Conservation (phyloP, 1,284 basidiomycete species). For the Fomitopsis betulina region DNA sequence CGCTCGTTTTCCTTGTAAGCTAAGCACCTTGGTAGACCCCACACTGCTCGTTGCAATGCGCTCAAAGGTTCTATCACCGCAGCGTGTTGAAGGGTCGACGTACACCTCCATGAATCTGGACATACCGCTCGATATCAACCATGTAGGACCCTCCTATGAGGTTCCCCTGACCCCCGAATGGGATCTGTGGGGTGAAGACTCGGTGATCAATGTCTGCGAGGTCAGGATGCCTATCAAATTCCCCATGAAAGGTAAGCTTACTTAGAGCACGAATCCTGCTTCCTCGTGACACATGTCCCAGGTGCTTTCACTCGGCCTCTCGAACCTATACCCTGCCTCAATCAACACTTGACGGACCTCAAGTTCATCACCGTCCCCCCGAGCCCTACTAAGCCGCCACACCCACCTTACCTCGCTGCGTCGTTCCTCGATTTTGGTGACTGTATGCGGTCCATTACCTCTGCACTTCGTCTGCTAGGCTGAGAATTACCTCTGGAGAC, state of each 20-base stretch:
- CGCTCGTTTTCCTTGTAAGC: neutral
- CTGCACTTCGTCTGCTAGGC: neutral
- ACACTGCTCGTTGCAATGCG: constrained; percentile 63
- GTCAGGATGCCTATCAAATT: constrained; percentile 45
- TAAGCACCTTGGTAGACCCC: constrained; percentile 37
- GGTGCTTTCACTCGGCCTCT: constrained; percentile 44
- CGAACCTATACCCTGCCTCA: constrained; percentile 35
- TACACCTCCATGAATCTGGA: constrained; percentile 43
- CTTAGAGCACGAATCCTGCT: constrained; percentile 30
- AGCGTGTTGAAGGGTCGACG: constrained; percentile 15
- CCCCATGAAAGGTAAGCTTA: constrained; percentile 8
- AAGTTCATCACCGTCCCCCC: constrained; percentile 41
- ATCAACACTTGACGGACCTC: constrained; percentile 37
- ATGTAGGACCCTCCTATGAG: constrained; percentile 20
- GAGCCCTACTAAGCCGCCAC: neutral
- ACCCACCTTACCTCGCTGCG: constrained; percentile 39
- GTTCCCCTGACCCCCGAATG: constrained; percentile 41
- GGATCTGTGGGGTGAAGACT: constrained; percentile 61
- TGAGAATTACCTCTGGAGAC: neutral
- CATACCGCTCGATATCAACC: constrained; percentile 35
- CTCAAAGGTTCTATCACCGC: constrained; percentile 31
- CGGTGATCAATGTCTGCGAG: constrained; percentile 57
- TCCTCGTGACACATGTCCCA: constrained; percentile 11
- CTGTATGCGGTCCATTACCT: constrained; percentile 37
- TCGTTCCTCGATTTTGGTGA: constrained; percentile 56